Percentiles rank a stretch among this genome's conserved stretches.
Evolutionary conservation across 495 filamentous ascomycete genomes (phyloP).

Genomic region (Immersiella caudata): DNA sequence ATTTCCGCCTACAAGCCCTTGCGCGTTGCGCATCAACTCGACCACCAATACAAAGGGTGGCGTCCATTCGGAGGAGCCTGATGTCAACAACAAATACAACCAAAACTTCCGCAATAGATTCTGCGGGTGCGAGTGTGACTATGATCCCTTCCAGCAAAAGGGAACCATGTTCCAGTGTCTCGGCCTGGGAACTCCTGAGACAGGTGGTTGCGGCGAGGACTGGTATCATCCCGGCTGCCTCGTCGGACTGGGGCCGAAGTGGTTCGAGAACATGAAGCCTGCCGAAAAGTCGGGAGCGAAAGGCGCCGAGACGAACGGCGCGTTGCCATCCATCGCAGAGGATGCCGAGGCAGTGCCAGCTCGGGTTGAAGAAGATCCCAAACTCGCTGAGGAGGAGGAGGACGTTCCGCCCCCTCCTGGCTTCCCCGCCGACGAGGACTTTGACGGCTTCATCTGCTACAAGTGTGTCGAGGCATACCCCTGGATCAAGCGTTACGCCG

Average conservation of each 20-base stretch:
- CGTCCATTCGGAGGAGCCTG: constrained; percentile 72
- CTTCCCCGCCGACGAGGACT: constrained; percentile 86
- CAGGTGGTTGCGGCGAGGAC: constrained; percentile 93
- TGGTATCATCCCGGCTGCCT: constrained; percentile 99
- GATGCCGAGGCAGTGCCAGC: constrained; percentile 31
- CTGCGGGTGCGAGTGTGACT: constrained; percentile 85
- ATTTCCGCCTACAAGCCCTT: constrained; percentile 67
- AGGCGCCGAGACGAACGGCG: constrained; percentile 14
- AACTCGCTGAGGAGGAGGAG: constrained; percentile 33
- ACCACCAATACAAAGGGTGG: constrained; percentile 72
- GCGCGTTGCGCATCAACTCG: constrained; percentile 74
- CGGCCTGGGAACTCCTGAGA: constrained; percentile 75
- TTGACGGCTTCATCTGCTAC: constrained; percentile 89
- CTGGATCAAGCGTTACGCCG: constrained; percentile 93
- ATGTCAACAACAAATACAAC: constrained; percentile 82
- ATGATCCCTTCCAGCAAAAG: constrained; percentile 82
- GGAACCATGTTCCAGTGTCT: constrained; percentile 99
- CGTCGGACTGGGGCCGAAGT: constrained; percentile 70
- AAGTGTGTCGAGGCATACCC: constrained; percentile 87
- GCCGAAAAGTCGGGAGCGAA: constrained; percentile 26
- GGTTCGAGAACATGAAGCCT: constrained; percentile 57
- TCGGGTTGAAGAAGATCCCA: constrained; percentile 26
- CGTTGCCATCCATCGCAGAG: constrained; percentile 46
- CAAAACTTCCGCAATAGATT: constrained; percentile 93
- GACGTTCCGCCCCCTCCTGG: constrained; percentile 70